Conservation (phyloP, 2,329 filamentous ascomycete species). For the Scortechinia acanthostroma region DNA sequence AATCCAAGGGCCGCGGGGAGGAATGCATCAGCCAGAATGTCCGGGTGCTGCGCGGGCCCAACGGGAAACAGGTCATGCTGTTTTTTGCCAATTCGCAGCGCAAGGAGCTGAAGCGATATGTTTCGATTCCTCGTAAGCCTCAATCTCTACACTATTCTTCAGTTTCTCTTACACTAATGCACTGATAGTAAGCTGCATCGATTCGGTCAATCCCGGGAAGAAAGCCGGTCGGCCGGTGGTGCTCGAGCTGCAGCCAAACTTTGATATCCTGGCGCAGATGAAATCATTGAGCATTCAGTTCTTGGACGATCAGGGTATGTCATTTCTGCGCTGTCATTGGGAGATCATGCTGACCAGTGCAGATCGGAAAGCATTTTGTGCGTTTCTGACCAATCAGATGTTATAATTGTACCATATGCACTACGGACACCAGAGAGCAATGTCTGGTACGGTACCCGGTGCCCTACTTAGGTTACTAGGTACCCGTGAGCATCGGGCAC, state of each 20-base stretch:
- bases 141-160: conserved; percentile 24
- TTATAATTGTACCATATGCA: too few species aligned
- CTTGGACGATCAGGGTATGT: conserved; percentile 25
- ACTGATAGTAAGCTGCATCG: background rate
- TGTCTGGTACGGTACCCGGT: too few species aligned
- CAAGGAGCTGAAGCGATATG: conserved; percentile 25
- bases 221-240: conserved; percentile 23
- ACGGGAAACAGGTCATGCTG: conserved; percentile 21
- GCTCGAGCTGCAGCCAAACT: conserved; percentile 25
- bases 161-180: background rate
- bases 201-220: conserved; percentile 22
- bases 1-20: conserved; percentile 30
- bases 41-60: conserved; percentile 22
- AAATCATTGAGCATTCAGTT: conserved; percentile 24
- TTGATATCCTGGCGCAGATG: conserved; percentile 27
- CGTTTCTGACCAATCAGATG: too few species aligned
- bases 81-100: conserved; percentile 31
- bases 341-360: too few species aligned
- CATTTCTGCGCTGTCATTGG: background rate
- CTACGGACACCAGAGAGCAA: too few species aligned
- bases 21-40: conserved; percentile 33
- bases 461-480: too few species aligned
- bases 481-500: too few species aligned
- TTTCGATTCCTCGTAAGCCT: conserved; percentile 23
- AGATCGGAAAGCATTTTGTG: too few species aligned